Percentiles rank a stretch among this genome's conserved stretches.
Conservation (phyloP, 192 early-diverging fungal genomes). For the Coemansia sp. region DNA sequence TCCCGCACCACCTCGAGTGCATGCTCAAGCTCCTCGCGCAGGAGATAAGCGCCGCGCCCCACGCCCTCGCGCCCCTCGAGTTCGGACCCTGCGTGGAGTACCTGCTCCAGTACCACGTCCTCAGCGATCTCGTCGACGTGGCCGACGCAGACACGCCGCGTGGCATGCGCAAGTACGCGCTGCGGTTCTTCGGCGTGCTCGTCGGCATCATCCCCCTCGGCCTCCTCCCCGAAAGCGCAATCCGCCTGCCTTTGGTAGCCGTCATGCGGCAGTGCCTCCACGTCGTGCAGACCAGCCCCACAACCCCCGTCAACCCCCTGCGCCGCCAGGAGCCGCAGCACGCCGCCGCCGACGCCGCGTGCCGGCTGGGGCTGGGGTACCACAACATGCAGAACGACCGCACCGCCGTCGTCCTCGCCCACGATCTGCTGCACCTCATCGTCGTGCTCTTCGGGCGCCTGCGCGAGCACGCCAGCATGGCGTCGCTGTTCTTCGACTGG, state of each 20-base stretch:
- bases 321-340: constrained; percentile 17
- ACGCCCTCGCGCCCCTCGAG: constrained; percentile 31
- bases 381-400: constrained; percentile 29
- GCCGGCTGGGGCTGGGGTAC: constrained; percentile 29
- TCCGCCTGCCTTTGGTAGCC: constrained; percentile 45
- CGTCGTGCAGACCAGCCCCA: constrained; percentile 33
- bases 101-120: constrained; percentile 45
- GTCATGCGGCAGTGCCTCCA: constrained; percentile 41
- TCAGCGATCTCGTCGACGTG: constrained; percentile 43
- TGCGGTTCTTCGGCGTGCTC: constrained; percentile 44
- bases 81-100: constrained; percentile 50
- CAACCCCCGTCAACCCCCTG: constrained; percentile 18
- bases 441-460: constrained; percentile 40
- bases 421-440: constrained; percentile 37
- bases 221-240: constrained; percentile 45
- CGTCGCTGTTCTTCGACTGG: constrained; percentile 51
- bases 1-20: constrained; percentile 44
- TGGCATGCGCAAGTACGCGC: constrained; percentile 37
- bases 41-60: constrained; percentile 19
- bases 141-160: constrained; percentile 44
- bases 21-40: constrained; percentile 26
- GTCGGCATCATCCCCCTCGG: constrained; percentile 34
- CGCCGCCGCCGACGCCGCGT: background rate
- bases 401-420: constrained; percentile 20
- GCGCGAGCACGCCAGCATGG: constrained; percentile 35